Conservation (phyloP, 2,329 filamentous ascomycete species). For the Whalleya microplaca region DNA sequence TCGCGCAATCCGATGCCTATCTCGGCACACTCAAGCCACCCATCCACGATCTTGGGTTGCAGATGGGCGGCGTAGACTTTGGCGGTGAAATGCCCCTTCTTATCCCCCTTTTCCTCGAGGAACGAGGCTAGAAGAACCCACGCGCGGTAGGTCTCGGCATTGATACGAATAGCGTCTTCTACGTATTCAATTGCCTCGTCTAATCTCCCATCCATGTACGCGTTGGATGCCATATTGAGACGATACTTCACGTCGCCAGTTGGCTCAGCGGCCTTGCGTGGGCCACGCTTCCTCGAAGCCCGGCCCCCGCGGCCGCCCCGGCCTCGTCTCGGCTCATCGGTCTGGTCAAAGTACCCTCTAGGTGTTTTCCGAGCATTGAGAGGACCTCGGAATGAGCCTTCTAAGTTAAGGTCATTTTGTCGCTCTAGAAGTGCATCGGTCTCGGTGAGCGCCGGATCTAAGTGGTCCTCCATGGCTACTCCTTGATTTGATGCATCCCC, state of each 20-base stretch:
- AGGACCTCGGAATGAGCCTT: slow-evolving; percentile 17
- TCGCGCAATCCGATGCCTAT: slow-evolving; percentile 57
- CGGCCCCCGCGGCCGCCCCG: slow-evolving; percentile 20
- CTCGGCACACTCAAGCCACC: slow-evolving; percentile 63
- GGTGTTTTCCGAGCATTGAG: slow-evolving; percentile 8
- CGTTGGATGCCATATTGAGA: slow-evolving; percentile 68
- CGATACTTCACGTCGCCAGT: slow-evolving; percentile 72
- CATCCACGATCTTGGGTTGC: slow-evolving; percentile 60
- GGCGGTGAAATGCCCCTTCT: slow-evolving; percentile 60
- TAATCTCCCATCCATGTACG: slow-evolving; percentile 66
- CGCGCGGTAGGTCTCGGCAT: slow-evolving; percentile 67
- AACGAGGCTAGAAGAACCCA: slow-evolving; percentile 67
- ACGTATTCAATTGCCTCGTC: slow-evolving; percentile 61
- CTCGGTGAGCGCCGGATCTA: slow-evolving; percentile 16
- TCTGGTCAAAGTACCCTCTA: slow-evolving; percentile 11
- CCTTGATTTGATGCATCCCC: background rate
- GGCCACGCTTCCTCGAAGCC: slow-evolving; percentile 43
- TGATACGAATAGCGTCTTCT: slow-evolving; percentile 68
- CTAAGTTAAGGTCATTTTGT: slow-evolving; percentile 25
- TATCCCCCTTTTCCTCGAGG: slow-evolving; percentile 62
- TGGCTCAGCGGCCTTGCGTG: slow-evolving; percentile 67
- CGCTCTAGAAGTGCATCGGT: slow-evolving; percentile 34
- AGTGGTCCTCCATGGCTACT: slow-evolving; percentile 7
- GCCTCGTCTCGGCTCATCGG: slow-evolving; percentile 12
- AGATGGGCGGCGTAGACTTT: slow-evolving; percentile 66